Evolutionary conservation across 495 filamentous ascomycete species (phyloP), one percentile per base, ranked within the genome.

Genomic region (Ramalina peruviana): DNA sequence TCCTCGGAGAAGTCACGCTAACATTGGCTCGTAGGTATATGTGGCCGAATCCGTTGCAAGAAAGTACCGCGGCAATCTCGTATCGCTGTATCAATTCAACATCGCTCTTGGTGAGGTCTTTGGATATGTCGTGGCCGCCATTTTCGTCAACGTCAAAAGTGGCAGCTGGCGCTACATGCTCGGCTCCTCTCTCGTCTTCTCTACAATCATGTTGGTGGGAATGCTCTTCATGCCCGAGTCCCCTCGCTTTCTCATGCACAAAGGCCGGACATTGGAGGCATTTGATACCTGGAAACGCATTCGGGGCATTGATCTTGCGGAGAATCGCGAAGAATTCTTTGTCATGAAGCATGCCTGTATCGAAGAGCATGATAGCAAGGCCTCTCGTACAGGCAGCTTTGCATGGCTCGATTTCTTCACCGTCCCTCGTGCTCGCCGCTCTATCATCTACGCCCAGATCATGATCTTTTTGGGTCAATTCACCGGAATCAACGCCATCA

Each of bases 91-190:
- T 52, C 78, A 82, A 54, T 70, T 80, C 59, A 79, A 77, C 60
- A 81, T 82, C 43, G 77, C 77, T 1, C 59, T 82, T 0, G 78
- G 78, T 41, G 75, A 80, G 58, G 75, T 82, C 23, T 62, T 80
- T 16, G 78, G 78, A 11, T 80, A 80, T 53, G 78, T 72, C 13
- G 70, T 80, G 12, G 76, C 75, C 0, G 78, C 75, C 42, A 79
- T 82, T 27, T 80, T 80, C 56, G 62, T 79, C 51, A 63, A 66
- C 37, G 74, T 82, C 46, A 47, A 55, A 47, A 54, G 46, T 17
- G 77, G 77, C 47, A 78, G 74, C 65, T 82, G 78, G 78, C 68
- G 78, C 25, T 82, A 74, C 53, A 80, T 81, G 49, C 70, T 81
- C n/a, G 78, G 78, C 6, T 77, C 74, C 2, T 79, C 76, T 0